phyloP scores from a whole-genome alignment of 441 rosid genomes.

The Dalechampia spathulata region DNA sequence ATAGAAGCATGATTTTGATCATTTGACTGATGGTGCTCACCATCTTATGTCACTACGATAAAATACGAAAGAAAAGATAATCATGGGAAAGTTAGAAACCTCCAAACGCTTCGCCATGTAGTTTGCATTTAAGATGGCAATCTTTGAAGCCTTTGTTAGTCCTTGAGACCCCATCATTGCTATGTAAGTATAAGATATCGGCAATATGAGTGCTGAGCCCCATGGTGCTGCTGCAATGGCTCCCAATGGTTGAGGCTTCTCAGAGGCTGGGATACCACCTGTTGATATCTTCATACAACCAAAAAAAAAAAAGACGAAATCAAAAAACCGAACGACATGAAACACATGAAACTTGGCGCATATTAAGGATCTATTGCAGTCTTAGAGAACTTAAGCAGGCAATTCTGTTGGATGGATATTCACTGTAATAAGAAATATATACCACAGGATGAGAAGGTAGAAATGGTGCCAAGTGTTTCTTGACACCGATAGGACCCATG shows the following conservation, averaged over 20 bases:
- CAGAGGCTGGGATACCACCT: slow-evolving; percentile 86
- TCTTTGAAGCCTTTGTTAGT: slow-evolving; percentile 89
- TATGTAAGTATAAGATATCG: slow-evolving; percentile 83
- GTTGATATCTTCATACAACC: slow-evolving; percentile 48
- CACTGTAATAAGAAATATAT: slow-evolving; percentile 20
- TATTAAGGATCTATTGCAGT: background rate
- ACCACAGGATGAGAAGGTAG: slow-evolving; percentile 98
- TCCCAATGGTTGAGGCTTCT: slow-evolving; percentile 59
- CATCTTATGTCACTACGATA: background rate
- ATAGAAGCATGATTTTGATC: slow-evolving; percentile 8
- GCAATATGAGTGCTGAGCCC: slow-evolving; percentile 98
- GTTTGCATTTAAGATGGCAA: slow-evolving; percentile 89
- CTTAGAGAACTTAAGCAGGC: slow-evolving; percentile 2
- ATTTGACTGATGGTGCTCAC: background rate
- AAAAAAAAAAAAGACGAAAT: background rate
- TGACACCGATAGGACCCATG: slow-evolving; percentile 99
- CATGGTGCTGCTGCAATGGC: slow-evolving; percentile 95
- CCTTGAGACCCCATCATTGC: slow-evolving; percentile 99
- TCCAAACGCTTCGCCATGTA: slow-evolving; percentile 99
- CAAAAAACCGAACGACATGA: background rate
- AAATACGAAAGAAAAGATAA: slow-evolving; percentile 3
- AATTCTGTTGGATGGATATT: background rate
- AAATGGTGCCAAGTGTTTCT: slow-evolving; percentile 90
- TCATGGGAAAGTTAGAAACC: slow-evolving; percentile 31
- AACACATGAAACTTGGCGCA: background rate